Conservation (phyloP, 331 rosid species). For the Acacia pycnantha region DNA sequence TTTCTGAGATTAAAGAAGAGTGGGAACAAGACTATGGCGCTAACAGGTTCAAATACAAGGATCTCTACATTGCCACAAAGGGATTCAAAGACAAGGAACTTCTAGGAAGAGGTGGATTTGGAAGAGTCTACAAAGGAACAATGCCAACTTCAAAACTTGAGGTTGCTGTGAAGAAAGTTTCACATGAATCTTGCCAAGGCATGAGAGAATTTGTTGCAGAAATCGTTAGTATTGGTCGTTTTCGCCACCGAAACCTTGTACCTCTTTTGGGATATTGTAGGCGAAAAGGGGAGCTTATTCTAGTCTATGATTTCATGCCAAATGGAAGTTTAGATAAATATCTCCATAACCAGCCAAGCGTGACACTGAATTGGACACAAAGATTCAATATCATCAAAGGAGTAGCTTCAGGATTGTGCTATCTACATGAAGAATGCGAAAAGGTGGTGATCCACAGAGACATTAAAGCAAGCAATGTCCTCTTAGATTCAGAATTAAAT, state of each 20-base stretch:
- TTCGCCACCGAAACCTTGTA: background rate
- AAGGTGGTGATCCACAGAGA: background rate
- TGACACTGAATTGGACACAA: background rate
- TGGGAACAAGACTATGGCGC: background rate
- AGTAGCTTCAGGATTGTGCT: background rate
- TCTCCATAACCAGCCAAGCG: background rate
- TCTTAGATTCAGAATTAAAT: background rate
- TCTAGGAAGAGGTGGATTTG: background rate
- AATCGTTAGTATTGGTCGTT: background rate
- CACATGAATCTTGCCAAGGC: background rate
- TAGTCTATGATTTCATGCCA: background rate
- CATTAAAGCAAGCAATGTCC: background rate
- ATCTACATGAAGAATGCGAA: background rate
- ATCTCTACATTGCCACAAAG: background rate
- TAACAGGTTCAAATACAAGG: slow-evolving; percentile 8
- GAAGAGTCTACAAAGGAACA: background rate
- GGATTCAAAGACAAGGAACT: background rate
- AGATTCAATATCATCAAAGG: background rate
- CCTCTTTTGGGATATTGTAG: background rate
- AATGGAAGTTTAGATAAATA: background rate
- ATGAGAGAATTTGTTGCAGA: background rate
- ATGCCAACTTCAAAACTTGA: background rate
- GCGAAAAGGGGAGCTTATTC: background rate
- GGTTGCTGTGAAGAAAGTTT: background rate
- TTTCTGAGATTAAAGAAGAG: background rate